Conservation (phyloP, 495 filamentous ascomycete genomes). For the Penicillium waksmanii region DNA sequence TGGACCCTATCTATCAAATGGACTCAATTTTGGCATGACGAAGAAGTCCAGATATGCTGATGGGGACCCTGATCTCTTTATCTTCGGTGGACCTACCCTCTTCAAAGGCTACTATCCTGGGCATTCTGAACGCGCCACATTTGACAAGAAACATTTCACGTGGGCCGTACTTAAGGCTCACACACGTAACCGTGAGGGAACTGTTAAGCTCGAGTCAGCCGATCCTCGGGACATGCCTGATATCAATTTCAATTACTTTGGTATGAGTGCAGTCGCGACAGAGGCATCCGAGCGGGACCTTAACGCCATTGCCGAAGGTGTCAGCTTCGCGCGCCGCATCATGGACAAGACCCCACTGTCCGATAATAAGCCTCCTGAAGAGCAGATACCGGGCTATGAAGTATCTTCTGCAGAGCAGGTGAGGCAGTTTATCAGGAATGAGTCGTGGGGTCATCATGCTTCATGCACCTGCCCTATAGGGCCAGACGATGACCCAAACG, state of each 20-base stretch:
- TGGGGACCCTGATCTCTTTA: constrained; percentile 46
- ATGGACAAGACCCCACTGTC: constrained; percentile 21
- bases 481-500: constrained; percentile 48
- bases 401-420: constrained; percentile 41
- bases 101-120: constrained; percentile 45
- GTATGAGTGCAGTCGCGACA: constrained; percentile 26
- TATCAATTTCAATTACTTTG: constrained; percentile 61
- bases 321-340: constrained; percentile 45
- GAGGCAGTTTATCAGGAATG: constrained; percentile 47
- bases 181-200: constrained; percentile 54
- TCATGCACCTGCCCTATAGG: constrained; percentile 58
- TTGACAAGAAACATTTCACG: constrained; percentile 32
- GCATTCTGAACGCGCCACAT: constrained; percentile 25
- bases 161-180: constrained; percentile 57
- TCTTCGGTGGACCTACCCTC: constrained; percentile 53
- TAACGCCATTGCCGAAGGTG: constrained; percentile 45
- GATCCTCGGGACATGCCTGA: constrained; percentile 55
- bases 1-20: constrained; percentile 52
- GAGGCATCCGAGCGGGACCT: constrained; percentile 43
- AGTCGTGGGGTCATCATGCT: constrained; percentile 56
- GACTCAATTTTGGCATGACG: constrained; percentile 45
- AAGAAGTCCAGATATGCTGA: constrained; percentile 39
- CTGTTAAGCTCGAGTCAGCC: constrained; percentile 47
- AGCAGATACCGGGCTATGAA: constrained; percentile 47
- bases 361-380: constrained; percentile 21